Percentiles rank a stretch among this genome's conserved stretches.
Evolutionary conservation across 768 basidiomycete species (phyloP).

Genomic region (Megacollybia marginata): DNA sequence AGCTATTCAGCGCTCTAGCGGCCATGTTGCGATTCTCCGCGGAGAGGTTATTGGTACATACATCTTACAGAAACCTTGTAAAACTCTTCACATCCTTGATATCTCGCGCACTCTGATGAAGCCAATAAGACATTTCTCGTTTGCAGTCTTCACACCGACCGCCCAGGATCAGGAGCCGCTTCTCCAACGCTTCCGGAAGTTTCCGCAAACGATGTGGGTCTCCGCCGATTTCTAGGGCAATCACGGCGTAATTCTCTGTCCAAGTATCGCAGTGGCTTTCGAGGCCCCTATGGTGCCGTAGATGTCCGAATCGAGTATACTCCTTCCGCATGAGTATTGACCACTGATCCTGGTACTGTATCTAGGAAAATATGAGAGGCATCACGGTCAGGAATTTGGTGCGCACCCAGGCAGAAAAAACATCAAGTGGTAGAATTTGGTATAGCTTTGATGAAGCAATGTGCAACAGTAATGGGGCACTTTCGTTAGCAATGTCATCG

Average conservation of each 20-base stretch:
- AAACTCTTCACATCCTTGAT: constrained; percentile 3
- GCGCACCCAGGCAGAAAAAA: constrained; percentile 8
- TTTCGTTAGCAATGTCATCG: constrained; percentile 7
- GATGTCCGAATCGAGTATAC: constrained; percentile 7
- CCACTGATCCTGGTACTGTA: constrained; percentile 3
- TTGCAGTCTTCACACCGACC: constrained; percentile 8
- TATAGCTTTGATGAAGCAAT: constrained; percentile 6
- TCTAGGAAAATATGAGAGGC: neutral
- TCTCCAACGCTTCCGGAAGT: constrained; percentile 5
- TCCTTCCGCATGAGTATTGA: constrained; percentile 6
- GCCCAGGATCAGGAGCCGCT: constrained; percentile 3
- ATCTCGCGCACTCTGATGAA: constrained; percentile 5
- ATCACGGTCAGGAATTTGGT: neutral
- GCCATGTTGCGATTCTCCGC: neutral
- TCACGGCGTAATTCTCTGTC: constrained; percentile 7
- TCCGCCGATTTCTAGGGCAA: constrained; percentile 2
- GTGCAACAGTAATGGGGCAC: constrained; percentile 5
- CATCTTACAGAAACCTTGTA: constrained; percentile 3
- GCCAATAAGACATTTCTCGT: constrained; percentile 6
- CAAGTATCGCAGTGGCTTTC: constrained; percentile 5
- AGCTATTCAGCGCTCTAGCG: too few species aligned
- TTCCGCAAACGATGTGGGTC: constrained; percentile 1
- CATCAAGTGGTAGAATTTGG: constrained; percentile 2
- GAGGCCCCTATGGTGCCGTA: constrained; percentile 4
- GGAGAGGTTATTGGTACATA: neutral